Conservation (phyloP, 1,284 basidiomycete species). For the Trametes versicolor region DNA sequence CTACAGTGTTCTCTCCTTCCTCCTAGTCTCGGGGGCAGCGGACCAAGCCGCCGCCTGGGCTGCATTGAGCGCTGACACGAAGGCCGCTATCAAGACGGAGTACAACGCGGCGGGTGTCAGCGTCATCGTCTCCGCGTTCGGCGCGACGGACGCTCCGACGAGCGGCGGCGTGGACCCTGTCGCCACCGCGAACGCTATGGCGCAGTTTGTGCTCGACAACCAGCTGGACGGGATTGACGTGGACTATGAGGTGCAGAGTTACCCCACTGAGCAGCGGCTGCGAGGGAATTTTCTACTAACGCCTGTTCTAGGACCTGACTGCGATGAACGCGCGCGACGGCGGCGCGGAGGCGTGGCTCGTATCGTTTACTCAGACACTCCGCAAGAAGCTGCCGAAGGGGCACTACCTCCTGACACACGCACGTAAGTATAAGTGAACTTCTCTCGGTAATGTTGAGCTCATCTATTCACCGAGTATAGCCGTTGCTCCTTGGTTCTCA, state of each 20-base stretch:
- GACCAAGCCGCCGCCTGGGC: constrained; percentile 56
- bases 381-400: constrained; percentile 45
- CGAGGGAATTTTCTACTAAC: neutral
- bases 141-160: constrained; percentile 61
- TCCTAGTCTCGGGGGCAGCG: constrained; percentile 50
- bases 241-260: constrained; percentile 56
- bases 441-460: neutral
- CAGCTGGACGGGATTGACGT: constrained; percentile 64
- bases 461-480: constrained; percentile 20
- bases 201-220: constrained; percentile 46
- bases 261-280: neutral
- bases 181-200: constrained; percentile 55
- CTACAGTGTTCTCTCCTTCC: constrained; percentile 53
- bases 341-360: constrained; percentile 51
- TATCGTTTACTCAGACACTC: constrained; percentile 51
- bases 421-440: constrained; percentile 39
- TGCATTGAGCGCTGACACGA: constrained; percentile 42
- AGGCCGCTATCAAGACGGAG: constrained; percentile 48
- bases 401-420: constrained; percentile 48
- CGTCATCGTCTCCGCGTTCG: constrained; percentile 59
- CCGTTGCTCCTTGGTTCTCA: constrained; percentile 67
- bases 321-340: constrained; percentile 52
- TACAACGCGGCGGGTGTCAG: constrained; percentile 57
- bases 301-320: constrained; percentile 49
- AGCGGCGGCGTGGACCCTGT: constrained; percentile 52